A percentile compares a stretch with the other conserved stretches of the same genome.
These are phyloP conservation scores for Kuraishia molischiana DNA, from an alignment of 805 yeast species.

Conservation along the genomic window DNA sequence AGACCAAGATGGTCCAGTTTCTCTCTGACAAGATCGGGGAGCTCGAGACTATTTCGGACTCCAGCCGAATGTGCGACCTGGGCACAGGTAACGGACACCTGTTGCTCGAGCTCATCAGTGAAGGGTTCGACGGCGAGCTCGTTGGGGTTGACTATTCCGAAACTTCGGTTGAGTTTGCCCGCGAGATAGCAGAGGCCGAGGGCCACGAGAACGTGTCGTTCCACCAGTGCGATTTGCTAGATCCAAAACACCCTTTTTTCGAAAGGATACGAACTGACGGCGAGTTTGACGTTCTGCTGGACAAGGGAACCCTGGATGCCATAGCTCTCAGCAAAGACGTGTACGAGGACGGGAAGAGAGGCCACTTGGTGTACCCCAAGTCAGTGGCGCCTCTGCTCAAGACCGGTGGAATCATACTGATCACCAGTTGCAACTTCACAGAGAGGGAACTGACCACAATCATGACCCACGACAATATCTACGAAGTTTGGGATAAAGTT, in stretches of 20 bases:
- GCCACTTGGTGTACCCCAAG: conserved; percentile 50
- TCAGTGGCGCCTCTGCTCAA: conserved; percentile 50
- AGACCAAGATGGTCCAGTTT: conserved; percentile 69
- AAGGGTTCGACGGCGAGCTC: conserved; percentile 47
- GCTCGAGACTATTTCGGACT: conserved; percentile 15
- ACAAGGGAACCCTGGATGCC: conserved; percentile 96
- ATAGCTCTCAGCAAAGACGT: conserved; percentile 70
- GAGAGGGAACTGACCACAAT: conserved; percentile 58
- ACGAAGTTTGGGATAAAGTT: conserved; percentile 56
- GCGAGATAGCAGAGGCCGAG: conserved; percentile 37
- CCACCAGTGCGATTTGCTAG: conserved; percentile 60
- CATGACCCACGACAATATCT: conserved; percentile 32
- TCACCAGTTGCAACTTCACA: conserved; percentile 94
- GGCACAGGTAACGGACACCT: conserved; percentile 98
- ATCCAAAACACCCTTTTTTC: conserved; percentile 24
- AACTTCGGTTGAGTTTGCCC: conserved; percentile 71
- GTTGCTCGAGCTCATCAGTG: conserved; percentile 57
- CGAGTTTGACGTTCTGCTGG: conserved; percentile 67
- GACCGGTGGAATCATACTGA: conserved; percentile 48
- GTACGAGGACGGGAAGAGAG: conserved; percentile 34
- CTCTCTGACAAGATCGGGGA: conserved; percentile 39
- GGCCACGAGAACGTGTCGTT: conserved; percentile 35
- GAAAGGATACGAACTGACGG: conserved; percentile 15
- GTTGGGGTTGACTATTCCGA: conserved; percentile 84
- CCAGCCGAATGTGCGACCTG: conserved; percentile 49